Conservation (phyloP, 345 rosid species). For the Aquilaria malaccensis region DNA sequence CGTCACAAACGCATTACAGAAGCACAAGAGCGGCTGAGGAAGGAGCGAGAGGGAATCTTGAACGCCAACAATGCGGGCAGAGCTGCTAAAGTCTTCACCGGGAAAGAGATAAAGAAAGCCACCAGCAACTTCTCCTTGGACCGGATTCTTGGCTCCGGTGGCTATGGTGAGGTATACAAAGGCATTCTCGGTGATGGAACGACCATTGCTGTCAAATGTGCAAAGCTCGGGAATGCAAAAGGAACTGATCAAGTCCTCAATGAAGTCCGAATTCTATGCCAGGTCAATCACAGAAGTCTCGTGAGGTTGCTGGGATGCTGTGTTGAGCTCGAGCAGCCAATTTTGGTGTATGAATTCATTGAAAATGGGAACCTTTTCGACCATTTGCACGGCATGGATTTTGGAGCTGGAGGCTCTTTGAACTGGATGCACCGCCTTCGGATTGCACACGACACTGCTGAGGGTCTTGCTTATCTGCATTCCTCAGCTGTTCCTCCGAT, state of each 20-base stretch:
- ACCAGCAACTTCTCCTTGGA: slow-evolving; percentile 40
- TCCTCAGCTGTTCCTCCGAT: slow-evolving; percentile 49
- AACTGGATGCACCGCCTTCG: slow-evolving; percentile 35
- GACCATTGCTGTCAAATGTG: slow-evolving; percentile 39
- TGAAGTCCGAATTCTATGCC: slow-evolving; percentile 58
- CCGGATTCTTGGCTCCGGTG: slow-evolving; percentile 44
- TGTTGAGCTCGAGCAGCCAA: slow-evolving; percentile 47
- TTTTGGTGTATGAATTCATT: slow-evolving; percentile 50
- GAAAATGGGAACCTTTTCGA: slow-evolving; percentile 46
- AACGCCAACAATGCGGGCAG: slow-evolving; percentile 34
- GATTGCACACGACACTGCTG: slow-evolving; percentile 43
- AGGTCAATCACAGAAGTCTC: slow-evolving; percentile 50
- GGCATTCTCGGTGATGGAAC: slow-evolving; percentile 43
- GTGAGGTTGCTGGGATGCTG: slow-evolving; percentile 25
- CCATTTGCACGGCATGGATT: slow-evolving; percentile 22
- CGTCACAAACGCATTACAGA: slow-evolving; percentile 23
- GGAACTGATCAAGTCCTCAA: slow-evolving; percentile 52
- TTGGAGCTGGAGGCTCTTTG: slow-evolving; percentile 18
- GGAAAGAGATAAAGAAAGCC: slow-evolving; percentile 42
- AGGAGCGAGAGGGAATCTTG: slow-evolving; percentile 47
- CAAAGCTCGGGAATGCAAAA: slow-evolving; percentile 43
- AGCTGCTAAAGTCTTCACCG: slow-evolving; percentile 41
- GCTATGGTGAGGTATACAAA: slow-evolving; percentile 54
- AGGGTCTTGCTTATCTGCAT: slow-evolving; percentile 53
- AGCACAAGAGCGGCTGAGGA: slow-evolving; percentile 30